Conservation (phyloP, 169 alveolate species). For the Eimeria acervulina region DNA sequence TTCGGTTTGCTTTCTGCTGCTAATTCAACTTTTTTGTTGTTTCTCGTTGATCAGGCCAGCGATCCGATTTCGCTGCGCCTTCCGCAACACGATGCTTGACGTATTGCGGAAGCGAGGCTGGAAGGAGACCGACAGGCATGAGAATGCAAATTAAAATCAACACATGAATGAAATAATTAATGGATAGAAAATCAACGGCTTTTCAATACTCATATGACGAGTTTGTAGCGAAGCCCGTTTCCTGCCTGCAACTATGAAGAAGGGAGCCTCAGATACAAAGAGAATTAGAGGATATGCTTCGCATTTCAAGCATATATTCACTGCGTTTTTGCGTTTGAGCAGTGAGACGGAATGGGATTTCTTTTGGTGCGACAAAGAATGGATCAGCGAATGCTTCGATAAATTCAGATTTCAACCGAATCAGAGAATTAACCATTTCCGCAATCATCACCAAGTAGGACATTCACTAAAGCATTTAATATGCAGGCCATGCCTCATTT, state of each 20-base stretch:
- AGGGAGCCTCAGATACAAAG: no score
- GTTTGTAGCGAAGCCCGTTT: no score
- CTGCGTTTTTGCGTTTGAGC: not conserved
- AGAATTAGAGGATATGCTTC: no score
- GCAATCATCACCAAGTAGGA: conserved; percentile 95
- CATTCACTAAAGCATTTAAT: not conserved
- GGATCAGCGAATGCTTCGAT: conserved; percentile 95
- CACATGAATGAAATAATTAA: no score
- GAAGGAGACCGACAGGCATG: conserved; percentile 90
- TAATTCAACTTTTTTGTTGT: not conserved
- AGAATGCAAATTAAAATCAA: not conserved
- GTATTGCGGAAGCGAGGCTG: conserved; percentile 93
- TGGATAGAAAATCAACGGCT: no score
- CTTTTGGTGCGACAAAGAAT: conserved; percentile 96
- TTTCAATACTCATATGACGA: no score
- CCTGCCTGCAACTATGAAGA: no score
- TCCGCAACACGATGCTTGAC: conserved; percentile 97
- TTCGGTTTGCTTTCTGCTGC: not conserved
- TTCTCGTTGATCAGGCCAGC: conserved; percentile 47
- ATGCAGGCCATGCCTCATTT: no score
- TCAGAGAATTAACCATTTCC: conserved; percentile 95
- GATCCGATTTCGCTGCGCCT: conserved; percentile 94
- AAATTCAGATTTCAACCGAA: conserved; percentile 93
- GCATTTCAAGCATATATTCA: no score
- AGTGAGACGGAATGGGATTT: conserved; percentile 96